These are phyloP conservation scores for Candida albicans DNA, from an alignment of 1,139 yeast species.

Conservation along the genomic window DNA sequence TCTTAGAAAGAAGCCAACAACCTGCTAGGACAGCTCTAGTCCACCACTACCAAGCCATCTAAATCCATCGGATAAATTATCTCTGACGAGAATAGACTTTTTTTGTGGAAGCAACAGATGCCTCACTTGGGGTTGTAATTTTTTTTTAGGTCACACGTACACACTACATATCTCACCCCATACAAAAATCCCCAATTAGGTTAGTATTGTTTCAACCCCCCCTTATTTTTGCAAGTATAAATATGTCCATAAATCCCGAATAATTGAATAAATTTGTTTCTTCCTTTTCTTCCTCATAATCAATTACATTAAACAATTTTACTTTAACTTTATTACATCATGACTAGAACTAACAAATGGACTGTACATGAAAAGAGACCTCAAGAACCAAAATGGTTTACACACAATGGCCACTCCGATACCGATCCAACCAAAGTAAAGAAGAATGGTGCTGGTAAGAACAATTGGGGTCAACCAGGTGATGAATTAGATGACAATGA, in stretches of 20 bases:
- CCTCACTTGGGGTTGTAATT: too few species aligned
- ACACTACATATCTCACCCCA: too few species aligned
- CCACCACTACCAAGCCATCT: too few species aligned
- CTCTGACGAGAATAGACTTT: too few species aligned
- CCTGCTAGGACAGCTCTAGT: too few species aligned
- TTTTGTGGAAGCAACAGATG: too few species aligned
- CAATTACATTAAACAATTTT: too few species aligned
- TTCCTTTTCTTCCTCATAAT: background rate
- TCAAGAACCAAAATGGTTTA: slow-evolving; percentile 65
- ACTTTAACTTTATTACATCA: slow-evolving; percentile 19
- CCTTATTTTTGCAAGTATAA: background rate
- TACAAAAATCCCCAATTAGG: too few species aligned
- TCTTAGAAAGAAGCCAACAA: too few species aligned
- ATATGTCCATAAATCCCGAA: background rate
- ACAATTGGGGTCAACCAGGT: slow-evolving; percentile 73
- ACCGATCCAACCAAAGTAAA: slow-evolving; percentile 74
- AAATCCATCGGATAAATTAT: too few species aligned
- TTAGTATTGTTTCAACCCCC: too few species aligned
- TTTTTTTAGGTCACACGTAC: too few species aligned
- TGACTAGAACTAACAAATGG: slow-evolving; percentile 90
- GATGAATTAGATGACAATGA: slow-evolving; percentile 60
- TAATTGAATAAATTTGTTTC: background rate
- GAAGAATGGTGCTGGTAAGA: slow-evolving; percentile 83
- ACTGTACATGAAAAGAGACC: slow-evolving; percentile 59
- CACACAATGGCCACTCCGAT: slow-evolving; percentile 67